Conservation (phyloP, 768 basidiomycete genomes). For the Xerocomellus dryophilus region DNA sequence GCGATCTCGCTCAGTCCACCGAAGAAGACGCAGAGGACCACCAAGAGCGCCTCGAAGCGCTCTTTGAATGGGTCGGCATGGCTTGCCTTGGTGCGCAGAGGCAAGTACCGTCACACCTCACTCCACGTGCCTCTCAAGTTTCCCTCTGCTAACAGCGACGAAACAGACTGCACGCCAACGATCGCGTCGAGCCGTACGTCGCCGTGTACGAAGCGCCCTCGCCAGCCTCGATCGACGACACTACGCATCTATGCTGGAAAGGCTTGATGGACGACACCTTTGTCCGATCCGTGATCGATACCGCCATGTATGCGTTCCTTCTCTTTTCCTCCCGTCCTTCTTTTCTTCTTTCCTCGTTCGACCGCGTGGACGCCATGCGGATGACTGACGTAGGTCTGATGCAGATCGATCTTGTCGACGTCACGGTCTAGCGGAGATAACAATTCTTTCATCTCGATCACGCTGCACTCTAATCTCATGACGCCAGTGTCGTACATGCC, state of each 20-base stretch:
- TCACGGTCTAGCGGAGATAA: conserved; percentile 5
- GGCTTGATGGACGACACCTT: conserved; percentile 56
- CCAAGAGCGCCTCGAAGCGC: conserved; percentile 39
- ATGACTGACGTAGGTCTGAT: not conserved
- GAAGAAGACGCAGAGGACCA: conserved; percentile 49
- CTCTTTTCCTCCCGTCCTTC: not conserved
- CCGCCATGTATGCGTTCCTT: conserved; percentile 31
- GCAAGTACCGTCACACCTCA: conserved; percentile 30
- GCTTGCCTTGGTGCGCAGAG: conserved; percentile 63
- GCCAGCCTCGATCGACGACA: conserved; percentile 41
- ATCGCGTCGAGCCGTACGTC: conserved; percentile 66
- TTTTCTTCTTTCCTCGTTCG: not conserved
- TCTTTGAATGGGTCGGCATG: conserved; percentile 78
- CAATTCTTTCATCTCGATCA: conserved; percentile 16
- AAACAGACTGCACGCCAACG: conserved; percentile 54
- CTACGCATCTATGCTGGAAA: conserved; percentile 57
- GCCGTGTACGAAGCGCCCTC: conserved; percentile 60
- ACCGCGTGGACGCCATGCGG: not conserved
- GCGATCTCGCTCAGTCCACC: conserved; percentile 25
- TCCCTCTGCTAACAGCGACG: not conserved
- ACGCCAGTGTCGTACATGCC: conserved; percentile 53
- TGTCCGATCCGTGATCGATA: conserved; percentile 49
- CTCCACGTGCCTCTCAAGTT: no score
- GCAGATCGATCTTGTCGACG: conserved; percentile 12
- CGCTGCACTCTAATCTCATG: conserved; percentile 40